phyloP scores from a whole-genome alignment of 345 rosid genomes.

The Melastoma malabathricum region DNA sequence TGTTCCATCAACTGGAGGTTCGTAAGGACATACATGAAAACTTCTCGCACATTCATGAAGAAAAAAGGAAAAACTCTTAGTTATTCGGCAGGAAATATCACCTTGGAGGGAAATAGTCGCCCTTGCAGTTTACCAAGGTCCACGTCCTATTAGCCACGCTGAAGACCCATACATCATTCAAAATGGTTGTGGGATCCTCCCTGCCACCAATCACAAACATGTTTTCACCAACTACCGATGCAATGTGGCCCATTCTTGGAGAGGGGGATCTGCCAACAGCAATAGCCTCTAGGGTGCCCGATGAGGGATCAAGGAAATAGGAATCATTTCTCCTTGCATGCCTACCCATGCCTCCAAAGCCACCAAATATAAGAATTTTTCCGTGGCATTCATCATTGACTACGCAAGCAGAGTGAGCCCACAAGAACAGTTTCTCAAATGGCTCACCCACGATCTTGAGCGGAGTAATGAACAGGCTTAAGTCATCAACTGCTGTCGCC shows the following conservation, averaged over 20 bases:
- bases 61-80: neutral
- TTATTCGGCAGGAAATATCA: constrained; percentile 12
- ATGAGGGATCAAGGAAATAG: constrained; percentile 44
- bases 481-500: constrained; percentile 18
- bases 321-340: constrained; percentile 74
- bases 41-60: neutral
- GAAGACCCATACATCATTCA: constrained; percentile 69
- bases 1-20: constrained; percentile 10
- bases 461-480: constrained; percentile 23
- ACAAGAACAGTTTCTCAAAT: constrained; percentile 63
- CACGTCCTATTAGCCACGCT: constrained; percentile 34
- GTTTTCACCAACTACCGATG: constrained; percentile 48
- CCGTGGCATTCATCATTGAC: constrained; percentile 14
- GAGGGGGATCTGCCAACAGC: constrained; percentile 36
- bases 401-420: constrained; percentile 77
- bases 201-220: constrained; percentile 83
- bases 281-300: constrained; percentile 31
- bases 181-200: constrained; percentile 57
- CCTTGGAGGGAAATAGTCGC: constrained; percentile 57
- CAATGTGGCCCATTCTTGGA: constrained; percentile 73
- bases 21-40: neutral
- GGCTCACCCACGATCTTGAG: constrained; percentile 45
- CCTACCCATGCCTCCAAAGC: constrained; percentile 88
- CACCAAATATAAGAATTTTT: constrained; percentile 61
- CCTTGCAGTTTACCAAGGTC: constrained; percentile 41